phyloP scores from a whole-genome alignment of 306 rosid genomes.

The Quillaja saponaria region DNA sequence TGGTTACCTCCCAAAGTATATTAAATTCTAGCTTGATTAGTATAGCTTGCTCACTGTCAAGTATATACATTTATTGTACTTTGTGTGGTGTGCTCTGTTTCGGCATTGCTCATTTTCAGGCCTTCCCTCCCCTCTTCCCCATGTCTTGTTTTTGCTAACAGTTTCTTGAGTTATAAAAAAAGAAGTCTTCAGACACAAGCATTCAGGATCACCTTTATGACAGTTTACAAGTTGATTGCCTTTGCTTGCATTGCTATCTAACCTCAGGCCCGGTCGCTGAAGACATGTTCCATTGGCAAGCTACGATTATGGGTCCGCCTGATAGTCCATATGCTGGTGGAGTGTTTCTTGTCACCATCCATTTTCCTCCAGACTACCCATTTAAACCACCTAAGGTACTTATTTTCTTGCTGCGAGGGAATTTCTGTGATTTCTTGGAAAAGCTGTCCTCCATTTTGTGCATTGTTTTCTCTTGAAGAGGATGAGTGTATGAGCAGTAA shows the following conservation, averaged over 20 bases:
- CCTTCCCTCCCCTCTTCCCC: conserved; percentile 15
- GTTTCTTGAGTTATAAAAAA: neutral
- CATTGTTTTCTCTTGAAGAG: neutral
- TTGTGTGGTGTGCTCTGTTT: neutral
- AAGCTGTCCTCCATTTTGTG: neutral
- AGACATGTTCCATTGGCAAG: conserved; percentile 69
- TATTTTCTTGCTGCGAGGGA: neutral
- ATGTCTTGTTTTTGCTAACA: neutral
- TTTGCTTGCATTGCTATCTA: conserved; percentile 22
- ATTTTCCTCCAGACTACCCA: conserved; percentile 63
- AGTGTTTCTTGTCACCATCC: conserved; percentile 65
- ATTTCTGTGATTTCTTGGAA: conserved; percentile 1
- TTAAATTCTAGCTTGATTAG: too few relatives aligned
- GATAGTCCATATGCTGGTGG: conserved; percentile 73
- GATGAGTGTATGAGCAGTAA: neutral
- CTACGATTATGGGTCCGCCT: conserved; percentile 76
- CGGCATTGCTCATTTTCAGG: neutral
- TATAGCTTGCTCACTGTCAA: too few relatives aligned
- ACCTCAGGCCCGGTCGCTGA: conserved; percentile 64
- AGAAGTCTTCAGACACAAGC: neutral
- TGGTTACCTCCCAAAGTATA: too few relatives aligned
- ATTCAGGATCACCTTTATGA: neutral
- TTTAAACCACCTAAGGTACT: conserved; percentile 65
- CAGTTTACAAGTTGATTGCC: conserved; percentile 9
- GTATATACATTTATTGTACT: neutral